phyloP scores from a whole-genome alignment of 371 early-diverging fungal genomes.

The Mucor piriformis region DNA sequence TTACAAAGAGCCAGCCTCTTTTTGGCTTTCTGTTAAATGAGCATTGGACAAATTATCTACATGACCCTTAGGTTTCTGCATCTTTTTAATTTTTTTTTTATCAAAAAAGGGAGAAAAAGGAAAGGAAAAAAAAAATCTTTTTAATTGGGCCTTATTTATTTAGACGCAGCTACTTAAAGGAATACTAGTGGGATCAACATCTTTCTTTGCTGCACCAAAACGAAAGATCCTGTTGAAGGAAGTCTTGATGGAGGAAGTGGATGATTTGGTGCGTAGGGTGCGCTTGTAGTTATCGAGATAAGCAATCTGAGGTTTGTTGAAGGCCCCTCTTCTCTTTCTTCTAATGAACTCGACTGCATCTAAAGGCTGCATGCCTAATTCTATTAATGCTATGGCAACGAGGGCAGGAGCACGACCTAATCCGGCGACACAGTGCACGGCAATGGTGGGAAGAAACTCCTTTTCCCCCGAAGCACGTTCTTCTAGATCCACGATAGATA shows the following conservation, averaged over 20 bases:
- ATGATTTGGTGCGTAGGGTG: slow-evolving; percentile 28
- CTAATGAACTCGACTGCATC: slow-evolving; percentile 82
- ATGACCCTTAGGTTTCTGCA: slow-evolving; percentile 13
- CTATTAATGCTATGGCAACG: slow-evolving; percentile 82
- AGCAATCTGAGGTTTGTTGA: slow-evolving; percentile 79
- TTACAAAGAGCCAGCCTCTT: slow-evolving; percentile 16
- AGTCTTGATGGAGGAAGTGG: slow-evolving; percentile 20
- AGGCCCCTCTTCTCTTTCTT: slow-evolving; percentile 76
- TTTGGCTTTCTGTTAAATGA: slow-evolving; percentile 15
- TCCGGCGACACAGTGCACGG: slow-evolving; percentile 88
- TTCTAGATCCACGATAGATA: slow-evolving; percentile 63
- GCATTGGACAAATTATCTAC: slow-evolving; percentile 3
- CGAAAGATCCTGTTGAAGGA: slow-evolving; percentile 21
- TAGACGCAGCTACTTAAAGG: slow-evolving; percentile 24
- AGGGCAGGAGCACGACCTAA: slow-evolving; percentile 77
- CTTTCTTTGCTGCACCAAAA: slow-evolving; percentile 8
- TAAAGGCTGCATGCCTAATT: slow-evolving; percentile 77
- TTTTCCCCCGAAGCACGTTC: slow-evolving; percentile 34
- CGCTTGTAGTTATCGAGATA: slow-evolving; percentile 59
- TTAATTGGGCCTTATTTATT: not conserved
- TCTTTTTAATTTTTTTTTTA: not conserved
- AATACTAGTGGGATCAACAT: slow-evolving; percentile 5
- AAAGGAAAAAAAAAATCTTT: not conserved
- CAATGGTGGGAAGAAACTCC: slow-evolving; percentile 72
- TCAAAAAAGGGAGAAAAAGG: not conserved